Evolutionary conservation across 1,284 basidiomycete genomes (phyloP), one percentile per base, ranked within the genome.

Genomic region (Ceratobasidium sp.): DNA sequence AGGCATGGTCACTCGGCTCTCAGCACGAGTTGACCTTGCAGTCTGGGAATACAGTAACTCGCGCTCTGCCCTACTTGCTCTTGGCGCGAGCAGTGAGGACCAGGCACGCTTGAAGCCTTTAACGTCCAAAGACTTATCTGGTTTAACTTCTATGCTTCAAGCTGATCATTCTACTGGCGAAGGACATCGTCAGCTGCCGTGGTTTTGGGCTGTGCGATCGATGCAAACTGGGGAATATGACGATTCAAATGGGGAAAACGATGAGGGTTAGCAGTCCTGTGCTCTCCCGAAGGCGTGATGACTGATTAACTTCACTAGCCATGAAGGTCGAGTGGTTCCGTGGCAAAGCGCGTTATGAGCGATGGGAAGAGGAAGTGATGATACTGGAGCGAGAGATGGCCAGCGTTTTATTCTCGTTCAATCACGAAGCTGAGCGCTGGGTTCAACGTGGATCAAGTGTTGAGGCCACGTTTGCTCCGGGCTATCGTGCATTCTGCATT

Each of bases 311-410:
- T 30, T 30, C 27, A 30, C 27, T 46, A 71, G 69, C 54, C n/a
- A 30, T 44, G 3, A 27, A 38, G 44, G 55, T 60, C 3, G 69
- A 71, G 30, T 71, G 69, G 69, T 71, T 71, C 41, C 33, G 54
- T 6, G 52, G 52, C 10, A n/a, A 54, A 46, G 44, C 54, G 41
- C 54, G 54, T 18, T 71, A 59, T n/a, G n/a, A n/a, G 7, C 54
- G 48, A 27, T 71, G 69, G 69, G 35, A 60, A 5, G 55, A 71
- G n/a, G 54, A 71, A 38, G 27, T 60, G 3, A 35, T 38, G 8
- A 35, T 35, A 5, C 2, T 71, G 2, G 1, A 48, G 41, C 55
- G 55, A 20, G 69, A 71, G 44, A 71, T 71, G 69, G 52, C 18
- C 16, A 44, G 16, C 30, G 23, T 41, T 3, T 3, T 71, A 1